Conservation (phyloP, 2,329 filamentous ascomycete species). For the Fusarium sp. region DNA sequence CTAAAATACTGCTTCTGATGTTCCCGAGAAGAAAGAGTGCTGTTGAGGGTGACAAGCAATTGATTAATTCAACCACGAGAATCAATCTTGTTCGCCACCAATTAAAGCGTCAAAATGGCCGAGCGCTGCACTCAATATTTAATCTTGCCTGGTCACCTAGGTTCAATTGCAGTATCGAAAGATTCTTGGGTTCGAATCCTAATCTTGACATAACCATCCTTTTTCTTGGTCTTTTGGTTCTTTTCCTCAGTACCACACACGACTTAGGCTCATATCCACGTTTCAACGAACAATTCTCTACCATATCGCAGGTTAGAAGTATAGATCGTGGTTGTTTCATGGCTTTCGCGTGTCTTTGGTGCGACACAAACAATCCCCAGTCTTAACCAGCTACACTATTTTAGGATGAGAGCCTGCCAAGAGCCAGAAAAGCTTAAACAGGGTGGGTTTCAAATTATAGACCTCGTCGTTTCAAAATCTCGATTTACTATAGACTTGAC, state of each 20-base stretch:
- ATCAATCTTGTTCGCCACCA: too few relatives aligned
- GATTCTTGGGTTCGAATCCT: conserved; percentile 15
- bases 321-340: background rate
- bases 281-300: too few relatives aligned
- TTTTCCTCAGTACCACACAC: too few relatives aligned
- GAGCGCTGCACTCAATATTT: background rate
- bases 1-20: too few relatives aligned
- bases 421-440: background rate
- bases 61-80: too few relatives aligned
- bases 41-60: too few relatives aligned
- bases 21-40: too few relatives aligned
- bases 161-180: background rate
- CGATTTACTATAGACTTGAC: background rate
- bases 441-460: background rate
- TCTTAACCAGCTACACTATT: background rate
- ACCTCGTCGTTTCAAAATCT: background rate
- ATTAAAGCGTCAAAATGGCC: background rate
- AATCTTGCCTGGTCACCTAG: background rate
- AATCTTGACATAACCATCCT: background rate
- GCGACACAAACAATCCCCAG: background rate
- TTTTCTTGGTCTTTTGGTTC: background rate
- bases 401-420: background rate
- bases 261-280: too few relatives aligned
- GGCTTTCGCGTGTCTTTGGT: background rate
- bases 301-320: background rate